These are phyloP conservation scores for Rubroboletus pulcherrimus DNA, from an alignment of 768 basidiomycete species.

Conservation along the genomic window DNA sequence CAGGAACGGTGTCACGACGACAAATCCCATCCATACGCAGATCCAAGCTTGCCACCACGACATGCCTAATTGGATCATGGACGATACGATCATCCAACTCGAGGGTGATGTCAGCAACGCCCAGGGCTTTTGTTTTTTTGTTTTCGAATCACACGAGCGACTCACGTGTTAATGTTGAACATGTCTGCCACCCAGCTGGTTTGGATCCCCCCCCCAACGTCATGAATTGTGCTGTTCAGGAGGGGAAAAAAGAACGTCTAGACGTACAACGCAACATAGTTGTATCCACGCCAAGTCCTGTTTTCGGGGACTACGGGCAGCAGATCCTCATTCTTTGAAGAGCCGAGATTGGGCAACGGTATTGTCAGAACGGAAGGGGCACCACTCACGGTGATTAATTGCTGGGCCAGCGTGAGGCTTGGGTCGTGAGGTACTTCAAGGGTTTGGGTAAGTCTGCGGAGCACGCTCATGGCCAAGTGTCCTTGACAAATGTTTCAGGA, in stretches of 20 bases:
- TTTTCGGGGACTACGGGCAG: constrained; percentile 61
- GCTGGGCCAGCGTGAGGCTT: constrained; percentile 49
- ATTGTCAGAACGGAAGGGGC: constrained; percentile 1
- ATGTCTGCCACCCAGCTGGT: constrained; percentile 75
- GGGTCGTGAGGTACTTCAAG: constrained; percentile 55
- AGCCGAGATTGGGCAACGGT: constrained; percentile 11
- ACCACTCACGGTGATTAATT: constrained; percentile 53
- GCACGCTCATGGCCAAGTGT: constrained; percentile 20
- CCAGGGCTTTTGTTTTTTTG: background rate
- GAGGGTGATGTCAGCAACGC: constrained; percentile 2
- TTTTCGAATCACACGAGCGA: constrained; percentile 8
- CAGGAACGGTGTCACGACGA: constrained; percentile 62
- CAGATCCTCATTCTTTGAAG: constrained; percentile 66
- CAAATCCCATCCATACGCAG: constrained; percentile 67
- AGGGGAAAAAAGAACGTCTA: background rate
- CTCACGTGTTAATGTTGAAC: constrained; percentile 75
- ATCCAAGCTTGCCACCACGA: constrained; percentile 88
- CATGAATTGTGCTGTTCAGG: background rate
- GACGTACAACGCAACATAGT: constrained; percentile 63
- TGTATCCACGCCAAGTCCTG: constrained; percentile 61
- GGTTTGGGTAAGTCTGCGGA: constrained; percentile 23
- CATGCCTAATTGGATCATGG: constrained; percentile 68
- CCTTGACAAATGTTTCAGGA: background rate
- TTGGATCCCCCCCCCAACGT: background rate
- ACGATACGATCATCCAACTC: constrained; percentile 75